Percentiles rank a stretch among this genome's conserved stretches.
Evolutionary conservation across 1,284 basidiomycete genomes (phyloP).

Genomic region (Peniophora sp.): DNA sequence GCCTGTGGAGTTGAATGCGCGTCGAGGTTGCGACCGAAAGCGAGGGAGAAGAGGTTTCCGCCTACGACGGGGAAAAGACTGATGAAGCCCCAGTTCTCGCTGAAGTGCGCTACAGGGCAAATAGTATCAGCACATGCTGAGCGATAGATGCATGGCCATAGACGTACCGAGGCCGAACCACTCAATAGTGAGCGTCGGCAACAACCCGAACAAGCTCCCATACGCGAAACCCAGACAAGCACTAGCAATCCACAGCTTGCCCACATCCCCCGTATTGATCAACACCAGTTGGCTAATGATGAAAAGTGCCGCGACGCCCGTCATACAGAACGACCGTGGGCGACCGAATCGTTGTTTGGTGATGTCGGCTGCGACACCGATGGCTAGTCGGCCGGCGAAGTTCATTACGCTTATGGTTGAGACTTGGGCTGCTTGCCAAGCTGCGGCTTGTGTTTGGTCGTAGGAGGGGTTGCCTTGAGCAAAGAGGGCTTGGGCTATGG

Average conservation of each 20-base stretch:
- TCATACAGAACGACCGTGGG: slow-evolving; percentile 67
- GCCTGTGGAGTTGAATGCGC: slow-evolving; percentile 40
- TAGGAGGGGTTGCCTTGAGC: slow-evolving; percentile 57
- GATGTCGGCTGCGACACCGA: slow-evolving; percentile 75
- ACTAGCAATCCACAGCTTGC: slow-evolving; percentile 71
- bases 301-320: slow-evolving; percentile 58
- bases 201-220: slow-evolving; percentile 71
- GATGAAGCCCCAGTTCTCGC: slow-evolving; percentile 83
- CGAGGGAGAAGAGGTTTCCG: slow-evolving; percentile 78
- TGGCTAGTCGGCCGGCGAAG: slow-evolving; percentile 72
- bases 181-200: slow-evolving; percentile 74
- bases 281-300: slow-evolving; percentile 64
- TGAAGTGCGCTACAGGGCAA: slow-evolving; percentile 51
- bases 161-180: slow-evolving; percentile 76
- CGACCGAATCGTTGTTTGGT: slow-evolving; percentile 49
- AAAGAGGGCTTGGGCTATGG: slow-evolving; percentile 81
- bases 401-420: slow-evolving; percentile 82
- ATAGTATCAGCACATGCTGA: neutral
- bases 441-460: slow-evolving; percentile 57
- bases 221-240: slow-evolving; percentile 67
- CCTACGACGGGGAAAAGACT: slow-evolving; percentile 72
- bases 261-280: slow-evolving; percentile 49
- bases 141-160: no score
- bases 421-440: slow-evolving; percentile 82
- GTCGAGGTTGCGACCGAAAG: slow-evolving; percentile 79